Evolutionary conservation across 2,329 filamentous ascomycete species (phyloP).

Genomic region (Curvularia sp.): DNA sequence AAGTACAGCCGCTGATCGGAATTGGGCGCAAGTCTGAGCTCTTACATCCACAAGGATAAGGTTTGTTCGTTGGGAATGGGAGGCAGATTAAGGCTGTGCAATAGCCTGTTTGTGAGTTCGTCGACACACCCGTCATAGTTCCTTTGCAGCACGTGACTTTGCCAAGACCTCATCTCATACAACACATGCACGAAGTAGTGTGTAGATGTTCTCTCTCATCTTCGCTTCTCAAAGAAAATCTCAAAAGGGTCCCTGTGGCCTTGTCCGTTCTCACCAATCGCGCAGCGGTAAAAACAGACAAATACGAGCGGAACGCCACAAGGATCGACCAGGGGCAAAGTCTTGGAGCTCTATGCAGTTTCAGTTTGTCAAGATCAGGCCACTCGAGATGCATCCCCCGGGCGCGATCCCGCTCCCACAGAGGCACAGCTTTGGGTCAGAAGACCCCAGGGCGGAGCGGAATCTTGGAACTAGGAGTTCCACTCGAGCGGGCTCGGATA

Average conservation of each 20-base stretch:
- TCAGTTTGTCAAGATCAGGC: slow-evolving; percentile 29
- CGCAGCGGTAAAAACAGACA: slow-evolving; percentile 28
- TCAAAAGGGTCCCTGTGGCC: slow-evolving; percentile 1
- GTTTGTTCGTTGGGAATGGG: neutral
- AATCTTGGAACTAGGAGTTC: slow-evolving; percentile 1
- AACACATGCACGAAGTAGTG: neutral
- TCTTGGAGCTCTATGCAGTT: slow-evolving; percentile 11
- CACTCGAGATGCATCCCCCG: slow-evolving; percentile 12
- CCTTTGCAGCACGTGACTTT: neutral
- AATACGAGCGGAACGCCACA: slow-evolving; percentile 37
- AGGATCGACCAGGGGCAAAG: neutral
- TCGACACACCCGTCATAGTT: neutral
- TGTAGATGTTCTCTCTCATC: neutral
- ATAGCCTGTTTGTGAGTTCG: neutral
- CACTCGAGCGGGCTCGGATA: neutral
- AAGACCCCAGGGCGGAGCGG: slow-evolving; percentile 11
- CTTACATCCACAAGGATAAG: neutral
- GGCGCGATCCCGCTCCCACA: slow-evolving; percentile 9
- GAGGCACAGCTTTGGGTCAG: slow-evolving; percentile 2
- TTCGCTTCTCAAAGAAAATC: neutral
- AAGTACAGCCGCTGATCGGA: neutral
- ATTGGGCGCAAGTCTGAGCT: neutral
- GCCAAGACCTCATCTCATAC: slow-evolving; percentile 8
- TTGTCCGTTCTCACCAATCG: slow-evolving; percentile 1
- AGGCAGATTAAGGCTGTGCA: neutral